A percentile compares a stretch with the other conserved stretches of the same genome.
Conservation (phyloP, 495 filamentous ascomycete genomes). For the Pyrenula aspistea region DNA sequence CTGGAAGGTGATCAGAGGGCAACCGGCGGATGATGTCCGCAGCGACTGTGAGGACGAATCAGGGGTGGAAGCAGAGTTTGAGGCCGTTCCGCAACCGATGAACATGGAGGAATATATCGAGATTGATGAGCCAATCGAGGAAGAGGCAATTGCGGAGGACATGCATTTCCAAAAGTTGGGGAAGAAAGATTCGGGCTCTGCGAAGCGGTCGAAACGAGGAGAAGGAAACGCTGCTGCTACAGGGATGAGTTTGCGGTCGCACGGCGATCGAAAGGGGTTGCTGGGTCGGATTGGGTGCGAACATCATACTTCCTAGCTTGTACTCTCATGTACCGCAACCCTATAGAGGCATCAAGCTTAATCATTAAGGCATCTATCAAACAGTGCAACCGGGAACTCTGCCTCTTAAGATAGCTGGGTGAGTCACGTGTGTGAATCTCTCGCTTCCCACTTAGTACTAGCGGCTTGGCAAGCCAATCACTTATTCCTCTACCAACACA, state of each 20-base stretch:
- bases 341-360: too few species aligned
- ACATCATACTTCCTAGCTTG: not conserved
- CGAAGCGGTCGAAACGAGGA: not conserved
- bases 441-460: too few species aligned
- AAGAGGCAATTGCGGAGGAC: not conserved
- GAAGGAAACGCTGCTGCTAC: constrained; percentile 1
- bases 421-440: too few species aligned
- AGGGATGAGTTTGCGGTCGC: constrained; percentile 37
- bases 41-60: constrained; percentile 72
- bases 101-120: not conserved
- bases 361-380: too few species aligned
- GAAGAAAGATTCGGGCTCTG: not conserved
- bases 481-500: too few species aligned
- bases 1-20: constrained; percentile 57
- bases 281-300: constrained; percentile 65
- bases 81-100: not conserved
- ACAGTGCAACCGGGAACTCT: too few species aligned
- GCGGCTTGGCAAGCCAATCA: too few species aligned
- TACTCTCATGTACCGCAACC: too few species aligned
- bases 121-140: not conserved
- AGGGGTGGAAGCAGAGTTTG: not conserved
- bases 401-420: too few species aligned
- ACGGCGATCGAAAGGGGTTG: constrained; percentile 62
- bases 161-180: not conserved
- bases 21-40: constrained; percentile 72